phyloP scores from a whole-genome alignment of 2,329 filamentous ascomycete species.

The Alternaria ethzedia region DNA sequence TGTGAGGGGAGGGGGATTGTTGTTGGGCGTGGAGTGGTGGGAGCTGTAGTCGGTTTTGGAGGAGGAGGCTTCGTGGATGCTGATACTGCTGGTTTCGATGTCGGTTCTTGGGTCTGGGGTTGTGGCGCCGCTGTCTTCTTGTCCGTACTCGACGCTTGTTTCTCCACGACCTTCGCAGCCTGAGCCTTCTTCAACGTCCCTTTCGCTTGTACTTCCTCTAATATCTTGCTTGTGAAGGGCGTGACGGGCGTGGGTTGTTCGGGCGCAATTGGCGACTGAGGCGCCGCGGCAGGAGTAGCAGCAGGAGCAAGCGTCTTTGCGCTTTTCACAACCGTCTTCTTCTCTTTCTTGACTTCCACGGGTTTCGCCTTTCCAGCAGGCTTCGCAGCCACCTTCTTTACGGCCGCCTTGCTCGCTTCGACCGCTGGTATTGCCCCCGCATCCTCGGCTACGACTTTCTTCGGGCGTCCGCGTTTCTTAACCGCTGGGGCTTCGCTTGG shows the following conservation, averaged over 20 bases:
- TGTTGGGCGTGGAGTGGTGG: constrained; percentile 13
- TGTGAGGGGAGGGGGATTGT: constrained; percentile 35
- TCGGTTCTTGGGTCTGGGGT: not conserved
- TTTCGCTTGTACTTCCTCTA: constrained; percentile 36
- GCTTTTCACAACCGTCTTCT: constrained; percentile 21
- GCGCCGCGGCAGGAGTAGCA: constrained; percentile 9
- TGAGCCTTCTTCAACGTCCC: constrained; percentile 24
- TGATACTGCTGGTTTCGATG: not conserved
- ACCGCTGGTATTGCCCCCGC: constrained; percentile 8
- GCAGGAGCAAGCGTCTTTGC: constrained; percentile 5
- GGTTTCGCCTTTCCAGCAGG: constrained; percentile 20
- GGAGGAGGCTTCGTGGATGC: not conserved
- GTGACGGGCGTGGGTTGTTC: constrained; percentile 34
- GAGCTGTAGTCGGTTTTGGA: not conserved
- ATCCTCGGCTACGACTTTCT: constrained; percentile 37
- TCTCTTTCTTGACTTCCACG: constrained; percentile 13
- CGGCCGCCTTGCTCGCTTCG: constrained; percentile 23
- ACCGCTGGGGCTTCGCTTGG: constrained; percentile 18
- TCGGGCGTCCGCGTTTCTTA: constrained; percentile 44
- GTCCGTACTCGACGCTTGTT: not conserved
- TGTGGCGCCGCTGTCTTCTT: not conserved
- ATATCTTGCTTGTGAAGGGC: constrained; percentile 37
- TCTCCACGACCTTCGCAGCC: not conserved
- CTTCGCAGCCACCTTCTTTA: constrained; percentile 34
- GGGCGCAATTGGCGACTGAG: constrained; percentile 3